Percentiles rank a stretch among this genome's conserved stretches.
phyloP scores from a whole-genome alignment of 1,139 yeast species.

The Saccharomyces hybrid region DNA sequence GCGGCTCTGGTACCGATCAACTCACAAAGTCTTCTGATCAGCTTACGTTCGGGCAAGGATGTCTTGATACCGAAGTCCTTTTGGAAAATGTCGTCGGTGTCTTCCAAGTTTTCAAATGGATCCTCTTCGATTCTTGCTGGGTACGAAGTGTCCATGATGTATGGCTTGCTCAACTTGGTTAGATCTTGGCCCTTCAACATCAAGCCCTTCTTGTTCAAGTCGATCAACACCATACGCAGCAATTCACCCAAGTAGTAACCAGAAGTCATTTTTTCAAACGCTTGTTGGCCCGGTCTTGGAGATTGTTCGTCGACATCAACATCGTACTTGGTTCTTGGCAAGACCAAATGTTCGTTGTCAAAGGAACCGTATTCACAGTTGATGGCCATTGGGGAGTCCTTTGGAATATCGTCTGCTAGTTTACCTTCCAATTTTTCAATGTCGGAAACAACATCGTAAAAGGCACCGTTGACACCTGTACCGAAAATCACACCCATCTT shows the following conservation, averaged over 20 bases:
- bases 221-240: slow-evolving; percentile 71
- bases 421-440: slow-evolving; percentile 80
- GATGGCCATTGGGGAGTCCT: slow-evolving; percentile 78
- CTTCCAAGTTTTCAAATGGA: slow-evolving; percentile 44
- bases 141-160: too few species aligned
- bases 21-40: slow-evolving; percentile 77
- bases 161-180: slow-evolving; percentile 50
- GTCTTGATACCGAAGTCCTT: slow-evolving; percentile 53
- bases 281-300: slow-evolving; percentile 94
- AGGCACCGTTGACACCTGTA: slow-evolving; percentile 97
- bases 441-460: slow-evolving; percentile 67
- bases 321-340: slow-evolving; percentile 91
- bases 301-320: slow-evolving; percentile 70
- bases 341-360: slow-evolving; percentile 74
- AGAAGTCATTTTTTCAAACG: slow-evolving; percentile 95
- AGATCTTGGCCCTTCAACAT: slow-evolving; percentile 66
- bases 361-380: slow-evolving; percentile 98
- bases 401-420: slow-evolving; percentile 53
- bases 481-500: slow-evolving; percentile 96
- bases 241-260: slow-evolving; percentile 95
- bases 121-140: too few species aligned
- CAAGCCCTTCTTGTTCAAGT: slow-evolving; percentile 55
- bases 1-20: slow-evolving; percentile 89
- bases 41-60: slow-evolving; percentile 70
- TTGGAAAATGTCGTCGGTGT: slow-evolving; percentile 61